Percentiles rank a stretch among this genome's conserved stretches.
Conservation (phyloP, 169 alveolate species). For the Cryptosporidium viatorum region DNA sequence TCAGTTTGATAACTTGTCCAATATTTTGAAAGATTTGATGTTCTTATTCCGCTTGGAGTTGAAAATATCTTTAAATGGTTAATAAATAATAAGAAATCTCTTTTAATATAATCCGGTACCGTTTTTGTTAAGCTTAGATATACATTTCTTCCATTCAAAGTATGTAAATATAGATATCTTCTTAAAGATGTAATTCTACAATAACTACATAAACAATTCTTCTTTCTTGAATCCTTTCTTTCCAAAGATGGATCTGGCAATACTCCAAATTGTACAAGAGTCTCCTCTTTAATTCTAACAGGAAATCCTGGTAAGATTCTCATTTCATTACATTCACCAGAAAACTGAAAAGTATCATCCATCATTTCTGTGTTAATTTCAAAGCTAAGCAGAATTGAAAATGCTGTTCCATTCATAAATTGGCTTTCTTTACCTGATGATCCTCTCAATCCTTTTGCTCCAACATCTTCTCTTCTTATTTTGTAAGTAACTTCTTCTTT, state of each 20-base stretch:
- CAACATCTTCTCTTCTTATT: neutral
- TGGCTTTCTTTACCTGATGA: slow-evolving; percentile 4
- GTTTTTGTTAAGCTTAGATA: slow-evolving; percentile 16
- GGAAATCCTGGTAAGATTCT: slow-evolving; percentile 70
- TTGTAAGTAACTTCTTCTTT: neutral
- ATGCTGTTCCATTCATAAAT: slow-evolving; percentile 44
- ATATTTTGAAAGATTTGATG: slow-evolving; percentile 3
- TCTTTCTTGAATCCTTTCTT: neutral
- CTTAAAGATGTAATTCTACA: slow-evolving; percentile 28
- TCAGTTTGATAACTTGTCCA: slow-evolving; percentile 46
- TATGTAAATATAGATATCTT: slow-evolving; percentile 24
- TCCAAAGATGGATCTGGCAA: neutral
- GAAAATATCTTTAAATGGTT: neutral
- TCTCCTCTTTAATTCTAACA: neutral
- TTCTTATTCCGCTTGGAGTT: slow-evolving; percentile 11
- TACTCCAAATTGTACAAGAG: neutral
- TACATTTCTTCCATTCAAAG: slow-evolving; percentile 53
- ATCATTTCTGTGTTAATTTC: slow-evolving; percentile 4
- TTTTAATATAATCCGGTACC: slow-evolving; percentile 27
- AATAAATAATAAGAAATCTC: slow-evolving; percentile 38
- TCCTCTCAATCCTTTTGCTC: neutral
- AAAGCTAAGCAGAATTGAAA: slow-evolving; percentile 34
- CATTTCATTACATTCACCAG: slow-evolving; percentile 46
- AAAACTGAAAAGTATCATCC: slow-evolving; percentile 23
- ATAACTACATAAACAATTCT: slow-evolving; percentile 13